A percentile compares a stretch with the other conserved stretches of the same genome.
These are phyloP conservation scores for Parathielavia hyrcaniae DNA, from an alignment of 495 filamentous ascomycete species.

Conservation along the genomic window DNA sequence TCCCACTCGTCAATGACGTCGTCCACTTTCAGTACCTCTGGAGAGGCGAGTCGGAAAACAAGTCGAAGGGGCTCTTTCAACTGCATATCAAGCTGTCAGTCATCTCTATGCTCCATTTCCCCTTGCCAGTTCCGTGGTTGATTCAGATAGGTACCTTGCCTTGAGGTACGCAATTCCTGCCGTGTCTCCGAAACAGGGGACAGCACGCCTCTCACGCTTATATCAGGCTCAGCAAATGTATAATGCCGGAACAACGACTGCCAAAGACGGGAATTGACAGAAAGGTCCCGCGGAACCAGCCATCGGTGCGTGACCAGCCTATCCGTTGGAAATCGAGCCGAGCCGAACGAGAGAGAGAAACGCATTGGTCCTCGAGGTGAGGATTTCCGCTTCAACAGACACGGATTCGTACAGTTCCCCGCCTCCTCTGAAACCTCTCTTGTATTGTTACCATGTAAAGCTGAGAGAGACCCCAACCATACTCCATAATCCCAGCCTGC, in stretches of 20 bases:
- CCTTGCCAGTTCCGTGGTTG: not conserved
- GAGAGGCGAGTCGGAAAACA: too few relatives aligned
- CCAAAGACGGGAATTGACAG: slow-evolving; percentile 1
- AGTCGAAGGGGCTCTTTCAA: too few relatives aligned
- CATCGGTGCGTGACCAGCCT: slow-evolving; percentile 6
- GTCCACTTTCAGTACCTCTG: not conserved
- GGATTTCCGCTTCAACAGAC: not conserved
- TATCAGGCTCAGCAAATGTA: slow-evolving; percentile 19
- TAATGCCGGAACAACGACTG: slow-evolving; percentile 17
- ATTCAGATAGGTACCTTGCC: too few relatives aligned
- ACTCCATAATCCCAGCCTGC: not conserved
- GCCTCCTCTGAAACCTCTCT: not conserved
- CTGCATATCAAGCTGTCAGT: too few relatives aligned
- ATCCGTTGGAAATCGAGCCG: not conserved
- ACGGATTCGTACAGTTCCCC: not conserved
- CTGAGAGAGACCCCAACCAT: too few relatives aligned
- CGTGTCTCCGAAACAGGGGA: slow-evolving; percentile 2
- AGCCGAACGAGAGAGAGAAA: not conserved
- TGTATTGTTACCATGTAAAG: too few relatives aligned
- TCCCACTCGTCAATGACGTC: slow-evolving; percentile 10
- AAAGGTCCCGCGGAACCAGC: not conserved
- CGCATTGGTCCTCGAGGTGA: not conserved
- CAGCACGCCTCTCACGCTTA: slow-evolving; percentile 4
- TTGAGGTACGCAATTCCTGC: not conserved
- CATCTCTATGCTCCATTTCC: not conserved